Evolutionary conservation across 768 basidiomycete species (phyloP), one percentile per base, ranked within the genome.

Genomic region (Termitomyces sp.): DNA sequence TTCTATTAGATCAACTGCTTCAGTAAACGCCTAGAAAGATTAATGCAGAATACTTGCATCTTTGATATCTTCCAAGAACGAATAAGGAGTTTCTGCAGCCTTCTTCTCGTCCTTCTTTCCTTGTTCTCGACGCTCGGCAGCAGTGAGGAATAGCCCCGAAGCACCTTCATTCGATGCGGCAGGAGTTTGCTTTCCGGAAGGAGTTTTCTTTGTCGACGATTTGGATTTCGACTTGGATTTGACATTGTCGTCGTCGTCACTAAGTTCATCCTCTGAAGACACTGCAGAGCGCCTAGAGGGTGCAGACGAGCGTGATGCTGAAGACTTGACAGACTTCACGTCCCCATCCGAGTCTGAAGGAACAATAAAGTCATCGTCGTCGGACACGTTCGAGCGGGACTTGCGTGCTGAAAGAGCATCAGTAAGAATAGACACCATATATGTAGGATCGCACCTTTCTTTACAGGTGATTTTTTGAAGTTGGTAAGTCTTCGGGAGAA

Each of bases 81-180:
- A 66, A 69, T 86, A 97, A 1, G 91, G 84, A 58, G 84, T 80
- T 57, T 98, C 94, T 7, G 82, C 72, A 2, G 85, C 79, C 68
- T 92, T 88, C 76, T 96, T 95, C 56, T 88, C 87, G 14, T 85
- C 84, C 69, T 93, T 96, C 69, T 87, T 89, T 37, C 84, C 82
- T 66, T 86, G 82, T 47, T 84, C 80, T 6, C 89, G 81, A 62
- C 81, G 81, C 68, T 95, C 94, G 2, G 95, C 94, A 7, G 86
- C 87, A 16, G 94, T 96, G 56, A 95, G 76, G 73, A 95, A 91
- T 9, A 72, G 69, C 42, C 73, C 71, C 6, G 62, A 66, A 37
- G 66, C 62, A 56, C 67, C 63, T 40, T 53, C 62, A 1, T 60
- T 65, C 18, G 64, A 9, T 24, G 43, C 43, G 0, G 64, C 60